Base-by-base conservation (phyloP, 2,329 filamentous ascomycete species). In the Alternaria novae-zelandiae region DNA sequence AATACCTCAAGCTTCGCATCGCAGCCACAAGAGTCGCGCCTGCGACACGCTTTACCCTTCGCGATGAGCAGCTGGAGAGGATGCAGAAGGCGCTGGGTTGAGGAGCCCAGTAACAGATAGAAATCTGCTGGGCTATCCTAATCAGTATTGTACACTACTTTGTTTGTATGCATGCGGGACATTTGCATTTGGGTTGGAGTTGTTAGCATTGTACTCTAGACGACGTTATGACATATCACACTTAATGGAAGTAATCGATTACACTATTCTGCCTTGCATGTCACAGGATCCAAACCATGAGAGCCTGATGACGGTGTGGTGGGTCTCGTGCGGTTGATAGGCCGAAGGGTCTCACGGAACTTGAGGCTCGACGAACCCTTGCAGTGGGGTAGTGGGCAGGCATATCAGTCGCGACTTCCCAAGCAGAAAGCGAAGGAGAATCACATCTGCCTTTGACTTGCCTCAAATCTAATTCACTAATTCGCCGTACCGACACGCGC, bases 281-380 rank as follows among this genome's bases (percentile, higher is more conserved):
- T 49, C 45, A 49, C 45, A 49, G 45, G 12, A 23, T 36, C 10
- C 41, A 23, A 30, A 17, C 20, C n/a, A 45, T 6, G 23, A 21
- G 7, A 41, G 25, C 26, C 15, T 25, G 41, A 21, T 20, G 23
- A 5, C 20, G 8, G 61, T 64, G 61, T 64, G 57, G 46, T 36
- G 47, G 17, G 46, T 57, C 47, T 28, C n/a, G 20, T 20, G 43
- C 41, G 15, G n/a, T 15, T 53, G 62, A 64, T 58, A 61, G 62
- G 61, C 17, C 17, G 20, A 23, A 36, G 15, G 26, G 32, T 10
- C 20, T 26, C 23, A 41, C 32, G 36, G 25, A 28, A 46, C 25
- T 32, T 63, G 60, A 59, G 60, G 49, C 43, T 62, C 60, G 50
- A 28, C 2, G 50, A 44, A 46, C 11, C 26, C 12, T 30, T 13